Conservation (phyloP, 2,329 filamentous ascomycete species). For the Alternaria sp. region DNA sequence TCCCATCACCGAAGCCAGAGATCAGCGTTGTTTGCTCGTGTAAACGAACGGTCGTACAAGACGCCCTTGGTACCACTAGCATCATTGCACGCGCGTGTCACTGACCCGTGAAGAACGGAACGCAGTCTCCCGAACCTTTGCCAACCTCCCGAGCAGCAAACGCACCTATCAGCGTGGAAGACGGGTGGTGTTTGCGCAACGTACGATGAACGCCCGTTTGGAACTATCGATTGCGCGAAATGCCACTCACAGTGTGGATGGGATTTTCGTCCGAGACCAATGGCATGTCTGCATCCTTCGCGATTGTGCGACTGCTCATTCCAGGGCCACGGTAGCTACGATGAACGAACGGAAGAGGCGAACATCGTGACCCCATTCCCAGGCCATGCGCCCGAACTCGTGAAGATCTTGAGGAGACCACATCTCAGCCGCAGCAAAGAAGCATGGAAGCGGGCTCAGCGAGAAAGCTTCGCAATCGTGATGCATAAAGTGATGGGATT, state of each 20-base stretch:
- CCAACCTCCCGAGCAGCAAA: neutral
- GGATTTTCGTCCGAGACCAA: neutral
- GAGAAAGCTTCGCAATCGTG: neutral
- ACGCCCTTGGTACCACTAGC: neutral
- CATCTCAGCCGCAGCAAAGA: neutral
- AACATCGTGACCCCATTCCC: neutral
- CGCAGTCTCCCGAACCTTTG: neutral
- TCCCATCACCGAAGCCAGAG: neutral
- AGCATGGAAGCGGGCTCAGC: neutral
- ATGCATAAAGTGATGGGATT: neutral
- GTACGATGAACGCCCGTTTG: neutral
- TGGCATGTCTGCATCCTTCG: neutral
- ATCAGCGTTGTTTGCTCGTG: constrained; percentile 2
- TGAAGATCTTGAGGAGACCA: neutral
- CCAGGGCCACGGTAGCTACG: neutral
- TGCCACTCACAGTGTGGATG: neutral
- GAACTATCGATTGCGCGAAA: neutral
- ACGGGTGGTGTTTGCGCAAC: neutral
- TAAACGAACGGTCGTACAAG: neutral
- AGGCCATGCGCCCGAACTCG: neutral
- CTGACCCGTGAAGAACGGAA: neutral
- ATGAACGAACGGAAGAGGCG: neutral
- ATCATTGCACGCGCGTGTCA: neutral
- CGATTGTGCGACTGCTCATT: neutral
- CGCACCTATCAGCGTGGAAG: neutral